Conservation (phyloP, 2,329 filamentous ascomycete species). For the Hypoxylon sp. region DNA sequence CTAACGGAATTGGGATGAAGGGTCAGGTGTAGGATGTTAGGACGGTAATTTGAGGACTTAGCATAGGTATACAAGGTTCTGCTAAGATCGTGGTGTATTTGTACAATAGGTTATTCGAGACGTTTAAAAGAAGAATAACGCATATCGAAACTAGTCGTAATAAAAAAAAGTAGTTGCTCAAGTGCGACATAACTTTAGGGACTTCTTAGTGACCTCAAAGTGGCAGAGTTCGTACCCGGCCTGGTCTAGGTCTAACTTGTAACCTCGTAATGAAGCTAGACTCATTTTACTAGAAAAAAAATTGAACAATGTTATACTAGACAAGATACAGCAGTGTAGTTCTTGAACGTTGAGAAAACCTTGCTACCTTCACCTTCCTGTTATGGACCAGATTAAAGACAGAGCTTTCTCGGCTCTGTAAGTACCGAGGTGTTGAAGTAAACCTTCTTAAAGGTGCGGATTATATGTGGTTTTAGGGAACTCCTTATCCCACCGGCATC, state of each 20-base stretch:
- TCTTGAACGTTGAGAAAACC: not conserved
- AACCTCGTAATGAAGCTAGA: slow-evolving; percentile 4
- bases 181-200: not conserved
- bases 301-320: not conserved
- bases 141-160: not conserved
- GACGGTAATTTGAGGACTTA: no score
- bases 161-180: not conserved
- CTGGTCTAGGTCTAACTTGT: not conserved
- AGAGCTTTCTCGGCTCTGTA: not conserved
- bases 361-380: slow-evolving; percentile 16
- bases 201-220: not conserved
- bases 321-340: not conserved
- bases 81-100: not conserved
- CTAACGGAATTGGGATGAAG: no score
- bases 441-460: not conserved
- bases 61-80: not conserved
- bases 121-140: no score
- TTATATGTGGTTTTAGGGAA: not conserved
- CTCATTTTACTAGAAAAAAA: not conserved
- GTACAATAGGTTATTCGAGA: not conserved
- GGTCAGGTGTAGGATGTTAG: no score
- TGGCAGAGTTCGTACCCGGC: not conserved
- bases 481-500: not conserved
- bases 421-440: slow-evolving; percentile 1
- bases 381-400: slow-evolving; percentile 1